phyloP scores from a whole-genome alignment of 257 asterid species.

The Przewalskia tangutica region DNA sequence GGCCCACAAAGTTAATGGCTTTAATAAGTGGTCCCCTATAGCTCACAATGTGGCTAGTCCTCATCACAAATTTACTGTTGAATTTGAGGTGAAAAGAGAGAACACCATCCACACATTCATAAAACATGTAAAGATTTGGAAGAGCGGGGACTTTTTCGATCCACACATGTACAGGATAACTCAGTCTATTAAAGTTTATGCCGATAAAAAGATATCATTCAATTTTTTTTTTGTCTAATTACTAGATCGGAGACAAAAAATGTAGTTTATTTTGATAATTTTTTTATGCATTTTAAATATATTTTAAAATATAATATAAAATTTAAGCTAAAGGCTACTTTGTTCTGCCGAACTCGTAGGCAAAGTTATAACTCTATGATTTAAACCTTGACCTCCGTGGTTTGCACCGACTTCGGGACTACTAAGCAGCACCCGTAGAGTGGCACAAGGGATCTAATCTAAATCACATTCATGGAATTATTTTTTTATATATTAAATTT shows the following conservation, averaged over 20 bases:
- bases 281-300: not conserved
- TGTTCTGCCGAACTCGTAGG: no score
- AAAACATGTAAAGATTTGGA: not conserved
- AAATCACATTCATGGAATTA: no score
- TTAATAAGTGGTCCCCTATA: constrained; percentile 15
- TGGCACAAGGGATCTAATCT: not conserved
- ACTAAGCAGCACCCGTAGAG: not conserved
- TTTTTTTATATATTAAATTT: not conserved
- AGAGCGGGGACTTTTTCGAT: not conserved
- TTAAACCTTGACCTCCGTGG: not conserved
- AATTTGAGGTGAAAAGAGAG: not conserved
- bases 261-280: not conserved
- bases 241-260: not conserved
- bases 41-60: not conserved
- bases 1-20: constrained; percentile 12
- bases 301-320: not conserved
- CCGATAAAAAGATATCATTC: not conserved
- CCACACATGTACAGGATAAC: not conserved
- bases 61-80: not conserved
- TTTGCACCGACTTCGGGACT: not conserved
- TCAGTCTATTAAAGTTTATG: not conserved
- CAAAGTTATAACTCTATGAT: not conserved
- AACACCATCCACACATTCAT: not conserved
- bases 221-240: not conserved
- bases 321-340: not conserved